phyloP scores from a whole-genome alignment of 495 filamentous ascomycete species.

The Talaromyces borbonicus region DNA sequence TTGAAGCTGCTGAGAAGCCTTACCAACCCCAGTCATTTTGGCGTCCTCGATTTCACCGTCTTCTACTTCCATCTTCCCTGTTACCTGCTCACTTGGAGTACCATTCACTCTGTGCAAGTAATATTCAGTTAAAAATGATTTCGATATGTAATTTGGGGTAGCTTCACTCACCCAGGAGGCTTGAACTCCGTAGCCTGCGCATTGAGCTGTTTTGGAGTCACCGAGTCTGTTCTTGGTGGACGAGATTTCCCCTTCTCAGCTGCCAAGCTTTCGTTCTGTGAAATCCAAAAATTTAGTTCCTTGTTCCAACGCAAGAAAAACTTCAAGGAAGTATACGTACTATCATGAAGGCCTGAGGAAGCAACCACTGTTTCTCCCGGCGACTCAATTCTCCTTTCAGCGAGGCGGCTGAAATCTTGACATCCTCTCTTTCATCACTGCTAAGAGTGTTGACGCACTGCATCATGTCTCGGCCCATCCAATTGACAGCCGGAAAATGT shows the following conservation, averaged over 20 bases:
- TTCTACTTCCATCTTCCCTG: conserved; percentile 50
- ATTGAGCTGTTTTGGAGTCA: conserved; percentile 32
- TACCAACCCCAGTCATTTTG: conserved; percentile 40
- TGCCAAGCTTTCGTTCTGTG: conserved; percentile 15
- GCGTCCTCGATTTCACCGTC: conserved; percentile 72
- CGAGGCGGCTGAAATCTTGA: conserved; percentile 83
- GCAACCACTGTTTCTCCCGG: conserved; percentile 69
- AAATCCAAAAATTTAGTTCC: conserved; percentile 3
- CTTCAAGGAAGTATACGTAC: conserved; percentile 10
- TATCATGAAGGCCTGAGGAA: conserved; percentile 66
- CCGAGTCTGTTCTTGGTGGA: conserved; percentile 27
- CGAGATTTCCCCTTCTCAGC: conserved; percentile 22
- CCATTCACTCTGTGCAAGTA: conserved; percentile 18
- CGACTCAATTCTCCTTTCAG: conserved; percentile 73
- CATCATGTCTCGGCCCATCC: conserved; percentile 67
- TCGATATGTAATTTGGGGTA: neutral
- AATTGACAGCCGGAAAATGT: conserved; percentile 79
- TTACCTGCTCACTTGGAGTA: conserved; percentile 18
- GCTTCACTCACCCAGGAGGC: conserved; percentile 25
- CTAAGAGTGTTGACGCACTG: conserved; percentile 54
- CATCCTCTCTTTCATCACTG: conserved; percentile 70
- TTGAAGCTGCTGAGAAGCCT: conserved; percentile 16
- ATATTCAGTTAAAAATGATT: neutral
- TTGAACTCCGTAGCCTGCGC: conserved; percentile 39
- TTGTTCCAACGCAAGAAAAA: too few relatives aligned